These are phyloP conservation scores for Euphorbia tirucalli DNA, from an alignment of 345 rosid species.

Conservation along the genomic window DNA sequence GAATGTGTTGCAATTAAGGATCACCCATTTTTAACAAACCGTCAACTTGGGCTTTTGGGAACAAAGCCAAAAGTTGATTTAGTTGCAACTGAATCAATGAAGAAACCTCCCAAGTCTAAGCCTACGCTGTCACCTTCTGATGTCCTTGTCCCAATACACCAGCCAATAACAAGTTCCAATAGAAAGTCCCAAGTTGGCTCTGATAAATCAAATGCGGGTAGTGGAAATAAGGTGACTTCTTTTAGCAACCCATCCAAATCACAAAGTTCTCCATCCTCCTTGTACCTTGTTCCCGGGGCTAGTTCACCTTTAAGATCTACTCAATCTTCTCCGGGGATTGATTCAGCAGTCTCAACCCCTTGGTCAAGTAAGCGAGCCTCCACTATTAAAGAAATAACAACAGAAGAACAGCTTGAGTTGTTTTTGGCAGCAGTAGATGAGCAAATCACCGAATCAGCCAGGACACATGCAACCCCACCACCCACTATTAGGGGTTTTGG, in stretches of 20 bases:
- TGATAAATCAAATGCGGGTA: conserved; percentile 48
- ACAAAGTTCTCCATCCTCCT: conserved; percentile 61
- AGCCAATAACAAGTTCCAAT: conserved; percentile 46
- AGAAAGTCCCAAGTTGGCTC: conserved; percentile 45
- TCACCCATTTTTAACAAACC: conserved; percentile 54
- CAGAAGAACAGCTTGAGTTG: conserved; percentile 86
- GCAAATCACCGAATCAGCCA: conserved; percentile 71
- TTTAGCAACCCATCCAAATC: conserved; percentile 57
- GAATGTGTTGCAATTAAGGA: conserved; percentile 40
- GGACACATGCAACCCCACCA: conserved; percentile 74
- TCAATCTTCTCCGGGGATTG: conserved; percentile 63
- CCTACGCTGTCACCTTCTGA: conserved; percentile 47
- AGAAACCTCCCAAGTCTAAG: conserved; percentile 65
- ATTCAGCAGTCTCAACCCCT: conserved; percentile 60
- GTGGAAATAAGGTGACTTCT: conserved; percentile 48
- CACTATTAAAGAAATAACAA: conserved; percentile 59
- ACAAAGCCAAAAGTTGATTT: conserved; percentile 59
- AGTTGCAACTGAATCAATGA: conserved; percentile 41
- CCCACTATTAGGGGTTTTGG: conserved; percentile 65
- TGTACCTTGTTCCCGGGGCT: conserved; percentile 61
- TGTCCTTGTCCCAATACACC: conserved; percentile 85
- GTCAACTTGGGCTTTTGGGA: conserved; percentile 74
- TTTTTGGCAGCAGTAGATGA: conserved; percentile 80
- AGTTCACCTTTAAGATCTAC: conserved; percentile 51
- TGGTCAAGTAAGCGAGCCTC: conserved; percentile 66